Percentiles rank a stretch among this genome's conserved stretches.
Evolutionary conservation across 805 yeast species (phyloP).

Genomic region (Yarrowia bubula): DNA sequence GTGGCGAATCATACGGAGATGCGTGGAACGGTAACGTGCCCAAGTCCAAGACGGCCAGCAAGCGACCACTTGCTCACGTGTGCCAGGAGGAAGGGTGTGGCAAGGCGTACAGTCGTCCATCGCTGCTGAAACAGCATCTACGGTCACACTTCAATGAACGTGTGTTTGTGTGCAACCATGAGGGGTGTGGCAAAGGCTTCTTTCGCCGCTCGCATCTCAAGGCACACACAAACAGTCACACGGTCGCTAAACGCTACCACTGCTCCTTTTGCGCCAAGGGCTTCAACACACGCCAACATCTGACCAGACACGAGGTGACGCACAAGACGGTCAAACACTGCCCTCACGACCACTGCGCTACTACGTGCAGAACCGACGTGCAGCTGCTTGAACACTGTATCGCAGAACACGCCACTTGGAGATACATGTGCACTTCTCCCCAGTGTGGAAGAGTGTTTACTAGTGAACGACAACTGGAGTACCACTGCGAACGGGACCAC

Average conservation of each 20-base stretch:
- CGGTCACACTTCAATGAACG: slow-evolving; percentile 74
- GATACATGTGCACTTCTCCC: background rate
- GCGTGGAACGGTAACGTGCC: slow-evolving; percentile 20
- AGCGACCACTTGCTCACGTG: slow-evolving; percentile 40
- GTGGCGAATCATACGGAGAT: slow-evolving; percentile 1
- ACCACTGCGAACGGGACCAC: slow-evolving; percentile 11
- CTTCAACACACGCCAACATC: slow-evolving; percentile 73
- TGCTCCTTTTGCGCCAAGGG: slow-evolving; percentile 82
- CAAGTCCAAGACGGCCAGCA: slow-evolving; percentile 28
- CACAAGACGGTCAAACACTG: slow-evolving; percentile 53
- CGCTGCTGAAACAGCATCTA: slow-evolving; percentile 76
- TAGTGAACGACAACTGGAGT: background rate
- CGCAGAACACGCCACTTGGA: background rate
- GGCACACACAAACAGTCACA: slow-evolving; percentile 69
- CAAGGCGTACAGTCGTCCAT: slow-evolving; percentile 77
- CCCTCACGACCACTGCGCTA: background rate
- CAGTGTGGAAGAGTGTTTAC: background rate
- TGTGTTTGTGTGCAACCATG: slow-evolving; percentile 61
- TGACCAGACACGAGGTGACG: slow-evolving; percentile 76
- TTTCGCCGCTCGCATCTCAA: slow-evolving; percentile 75
- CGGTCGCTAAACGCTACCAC: slow-evolving; percentile 61
- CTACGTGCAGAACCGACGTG: background rate
- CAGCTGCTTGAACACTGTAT: slow-evolving; percentile 11
- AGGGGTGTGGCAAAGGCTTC: slow-evolving; percentile 62
- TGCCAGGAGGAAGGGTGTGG: slow-evolving; percentile 68